Base-by-base conservation (phyloP, 2,329 filamentous ascomycete genomes). In the Bipolaris bicolor region DNA sequence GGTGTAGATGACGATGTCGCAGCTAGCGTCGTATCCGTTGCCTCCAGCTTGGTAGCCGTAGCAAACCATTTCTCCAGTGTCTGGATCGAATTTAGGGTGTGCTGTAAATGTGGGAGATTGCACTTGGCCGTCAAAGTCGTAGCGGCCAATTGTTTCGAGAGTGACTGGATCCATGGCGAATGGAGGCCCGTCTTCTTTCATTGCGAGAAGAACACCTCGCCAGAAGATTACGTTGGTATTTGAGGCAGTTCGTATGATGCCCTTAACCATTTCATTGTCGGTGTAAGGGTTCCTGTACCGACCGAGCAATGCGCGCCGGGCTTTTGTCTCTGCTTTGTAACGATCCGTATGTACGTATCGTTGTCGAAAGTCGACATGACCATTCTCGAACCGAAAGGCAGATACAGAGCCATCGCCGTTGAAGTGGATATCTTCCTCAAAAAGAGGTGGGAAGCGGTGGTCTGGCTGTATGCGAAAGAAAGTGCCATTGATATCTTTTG, bases 141-240 rank as follows among this genome's bases (percentile, higher is more conserved):
- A 76, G 13, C 74, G 68, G 0, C 75, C 69, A 13, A 73, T 68
- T 0, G 78, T 80, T 24, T 79, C 76, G 0, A 80, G 66, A 0
- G 77, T 78, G 10, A 71, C 63, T 0, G 78, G 77, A 54, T 80
- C 72, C 57, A 79, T 70, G 1, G 73, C 74, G 31, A 78, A 80
- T 0, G 76, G 76, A 5, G 75, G 67, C 0, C 72, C 76, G 31
- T 74, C 70, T 60, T 84, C 80, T 63, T 87, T 87, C 49, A 76
- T 78, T 0, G 84, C 84, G 4, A 86, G 74, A 55, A 87, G 64
- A 45, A 83, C 78, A 0, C 84, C 84, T 7, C 83, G 75, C 81
- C 83, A 87, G 64, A 82, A 85, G 1, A 83, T 76, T n/a, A 87
- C 75, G 55, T 88, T 87, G 1, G 85, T 87, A 61, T 88, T 87